Evolutionary conservation across 1,284 basidiomycete species (phyloP).

Genomic region (Polyporus tsugae): DNA sequence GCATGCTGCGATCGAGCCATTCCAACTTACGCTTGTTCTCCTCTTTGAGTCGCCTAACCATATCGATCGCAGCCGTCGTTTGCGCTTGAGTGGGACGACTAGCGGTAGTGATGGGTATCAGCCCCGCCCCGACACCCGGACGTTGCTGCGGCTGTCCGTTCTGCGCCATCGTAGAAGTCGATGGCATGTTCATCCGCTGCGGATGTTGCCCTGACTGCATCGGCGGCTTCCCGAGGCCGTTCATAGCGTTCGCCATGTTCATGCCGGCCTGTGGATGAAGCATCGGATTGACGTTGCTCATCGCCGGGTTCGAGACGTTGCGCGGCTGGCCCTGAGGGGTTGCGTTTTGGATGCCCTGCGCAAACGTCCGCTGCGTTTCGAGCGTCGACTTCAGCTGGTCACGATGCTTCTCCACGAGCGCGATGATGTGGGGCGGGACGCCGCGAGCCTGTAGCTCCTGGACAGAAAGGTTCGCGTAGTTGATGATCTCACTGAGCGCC

Average conservation of each 20-base stretch:
- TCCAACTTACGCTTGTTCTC: constrained; percentile 29
- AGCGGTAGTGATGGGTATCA: not conserved
- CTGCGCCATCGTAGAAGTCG: constrained; percentile 13
- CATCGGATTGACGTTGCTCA: constrained; percentile 20
- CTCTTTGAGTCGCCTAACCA: constrained; percentile 45
- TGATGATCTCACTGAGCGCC: constrained; percentile 52
- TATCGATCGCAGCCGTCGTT: constrained; percentile 30
- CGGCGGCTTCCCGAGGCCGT: constrained; percentile 1
- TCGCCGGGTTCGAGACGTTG: constrained; percentile 19
- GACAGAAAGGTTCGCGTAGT: constrained; percentile 52
- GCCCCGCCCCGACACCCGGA: not conserved
- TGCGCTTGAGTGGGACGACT: not conserved
- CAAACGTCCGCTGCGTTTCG: constrained; percentile 52
- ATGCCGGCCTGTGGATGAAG: constrained; percentile 15
- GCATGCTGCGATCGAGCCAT: not conserved
- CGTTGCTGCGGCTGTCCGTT: constrained; percentile 18
- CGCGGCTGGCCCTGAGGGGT: constrained; percentile 23
- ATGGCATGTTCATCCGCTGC: constrained; percentile 7
- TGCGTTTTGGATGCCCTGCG: constrained; percentile 27
- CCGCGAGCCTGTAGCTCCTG: constrained; percentile 61
- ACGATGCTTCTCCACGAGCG: constrained; percentile 65
- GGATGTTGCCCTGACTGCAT: constrained; percentile 1
- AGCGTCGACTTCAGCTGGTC: constrained; percentile 50
- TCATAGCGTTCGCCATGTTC: constrained; percentile 13
- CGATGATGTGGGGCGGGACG: constrained; percentile 60